Base-by-base conservation (phyloP, 768 basidiomycete species). In the Suillus sp. region DNA sequence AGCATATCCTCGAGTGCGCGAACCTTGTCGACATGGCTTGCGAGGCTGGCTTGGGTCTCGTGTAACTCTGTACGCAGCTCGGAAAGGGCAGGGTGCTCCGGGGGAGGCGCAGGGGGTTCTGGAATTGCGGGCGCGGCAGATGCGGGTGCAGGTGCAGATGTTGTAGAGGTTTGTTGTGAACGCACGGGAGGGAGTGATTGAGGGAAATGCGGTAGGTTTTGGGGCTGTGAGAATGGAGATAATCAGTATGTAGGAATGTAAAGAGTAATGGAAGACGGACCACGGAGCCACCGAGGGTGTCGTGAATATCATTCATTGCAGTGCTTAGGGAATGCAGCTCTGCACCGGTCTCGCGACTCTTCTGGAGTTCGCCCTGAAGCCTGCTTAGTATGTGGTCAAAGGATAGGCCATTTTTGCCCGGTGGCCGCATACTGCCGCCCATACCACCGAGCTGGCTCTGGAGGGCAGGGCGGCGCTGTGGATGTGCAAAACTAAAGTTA, bases 311-410 rank as follows among this genome's bases (percentile, higher is more conserved):
- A 47, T 80, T 85, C 86, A 99, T 93, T 4, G 91, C 83, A 14
- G 84, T 84, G 18, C 85, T 89, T 37, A 98, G 78, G 0, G 85
- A 85, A 65, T 88, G 86, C 4, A 99, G 80, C 71, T 99, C 96
- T 0, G 88, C 82, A 16, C 93, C 93, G 0, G 96, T 97, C 72
- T 99, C 96, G 20, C 93, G 86, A 70, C 93, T 95, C 78, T 96
- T 97, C 78, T 92, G 90, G n/a, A 99, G 86, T 73, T 99, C 96
- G 66, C 89, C 88, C 73, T 98, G 96, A 2, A 99, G 80, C 40
- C 93, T 86, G 62, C 83, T 91, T 51, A 98, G 78, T 59, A 98
- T 94, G 69, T 95, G 92, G 69, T 98, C 96, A 72, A 99, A 96
- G 9, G 88, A 92, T 27, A 97, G 80, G 0, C 94, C 93, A 69